Conservation (phyloP, 2,329 filamentous ascomycete species). For the Pseudopyrenochaeta lycopersici region DNA sequence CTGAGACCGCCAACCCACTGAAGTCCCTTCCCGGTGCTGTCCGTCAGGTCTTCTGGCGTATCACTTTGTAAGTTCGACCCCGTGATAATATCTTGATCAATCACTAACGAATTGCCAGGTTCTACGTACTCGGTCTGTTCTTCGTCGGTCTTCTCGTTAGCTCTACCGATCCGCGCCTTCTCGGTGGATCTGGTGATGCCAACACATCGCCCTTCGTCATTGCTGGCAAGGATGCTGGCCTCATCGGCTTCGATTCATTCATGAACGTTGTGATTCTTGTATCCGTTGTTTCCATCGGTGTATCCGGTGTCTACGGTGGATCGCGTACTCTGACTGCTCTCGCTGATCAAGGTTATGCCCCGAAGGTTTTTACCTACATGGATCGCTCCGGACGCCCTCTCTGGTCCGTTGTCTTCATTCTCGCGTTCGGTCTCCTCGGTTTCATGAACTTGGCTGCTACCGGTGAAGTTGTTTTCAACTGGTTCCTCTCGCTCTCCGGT, state of each 20-base stretch:
- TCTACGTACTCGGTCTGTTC: slow-evolving; percentile 56
- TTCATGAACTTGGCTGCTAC: slow-evolving; percentile 66
- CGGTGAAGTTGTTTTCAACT: slow-evolving; percentile 71
- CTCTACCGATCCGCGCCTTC: slow-evolving; percentile 42
- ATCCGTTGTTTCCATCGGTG: slow-evolving; percentile 67
- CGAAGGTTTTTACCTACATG: slow-evolving; percentile 79
- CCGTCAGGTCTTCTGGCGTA: slow-evolving; percentile 59
- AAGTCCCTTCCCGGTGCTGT: slow-evolving; percentile 57
- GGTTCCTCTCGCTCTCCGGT: slow-evolving; percentile 80
- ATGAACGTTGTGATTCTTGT: slow-evolving; percentile 74
- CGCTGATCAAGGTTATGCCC: slow-evolving; percentile 70
- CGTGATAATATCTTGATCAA: too few relatives aligned
- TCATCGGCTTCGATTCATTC: slow-evolving; percentile 68
- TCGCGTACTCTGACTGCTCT: slow-evolving; percentile 67
- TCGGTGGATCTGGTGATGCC: slow-evolving; percentile 47
- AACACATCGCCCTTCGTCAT: slow-evolving; percentile 72
- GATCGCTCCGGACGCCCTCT: slow-evolving; percentile 84
- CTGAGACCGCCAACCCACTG: slow-evolving; percentile 65
- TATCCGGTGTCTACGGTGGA: slow-evolving; percentile 66
- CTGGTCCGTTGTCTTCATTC: slow-evolving; percentile 74
- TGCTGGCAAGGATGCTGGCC: slow-evolving; percentile 68
- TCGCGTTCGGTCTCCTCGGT: slow-evolving; percentile 74
- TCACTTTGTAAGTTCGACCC: slow-evolving; percentile 41
- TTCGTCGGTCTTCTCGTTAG: slow-evolving; percentile 56
- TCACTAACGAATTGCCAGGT: too few relatives aligned